phyloP scores from a whole-genome alignment of 306 rosid species.

The Sophora flavescens region DNA sequence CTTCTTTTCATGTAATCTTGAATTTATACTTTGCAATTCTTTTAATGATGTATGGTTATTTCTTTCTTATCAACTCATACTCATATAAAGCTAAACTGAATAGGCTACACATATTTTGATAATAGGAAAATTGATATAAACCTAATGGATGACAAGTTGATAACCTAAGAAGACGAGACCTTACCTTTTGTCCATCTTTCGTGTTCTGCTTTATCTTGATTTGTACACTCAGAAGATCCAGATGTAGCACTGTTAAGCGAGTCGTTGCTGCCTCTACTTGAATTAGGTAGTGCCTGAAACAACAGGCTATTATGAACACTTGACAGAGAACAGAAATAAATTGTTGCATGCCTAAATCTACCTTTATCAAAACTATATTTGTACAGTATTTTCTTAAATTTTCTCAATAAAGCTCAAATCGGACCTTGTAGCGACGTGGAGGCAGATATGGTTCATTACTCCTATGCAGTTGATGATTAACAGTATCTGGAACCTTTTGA shows the following conservation, averaged over 20 bases:
- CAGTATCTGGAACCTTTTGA: constrained; percentile 35
- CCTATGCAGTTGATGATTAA: constrained; percentile 47
- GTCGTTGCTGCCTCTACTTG: constrained; percentile 30
- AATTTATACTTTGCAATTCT: constrained; percentile 14
- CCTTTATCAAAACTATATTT: constrained; percentile 35
- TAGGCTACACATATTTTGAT: neutral
- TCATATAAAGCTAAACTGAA: constrained; percentile 32
- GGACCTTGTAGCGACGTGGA: constrained; percentile 55
- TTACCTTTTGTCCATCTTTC: constrained; percentile 40
- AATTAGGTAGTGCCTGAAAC: constrained; percentile 54
- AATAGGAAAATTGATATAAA: constrained; percentile 14
- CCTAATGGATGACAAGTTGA: neutral
- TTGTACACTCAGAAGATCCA: constrained; percentile 46
- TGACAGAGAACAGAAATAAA: neutral
- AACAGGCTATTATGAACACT: constrained; percentile 3
- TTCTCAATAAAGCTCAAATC: constrained; percentile 13
- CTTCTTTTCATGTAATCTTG: constrained; percentile 17
- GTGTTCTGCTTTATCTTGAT: constrained; percentile 38
- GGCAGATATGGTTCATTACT: constrained; percentile 63
- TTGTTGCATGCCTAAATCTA: constrained; percentile 27
- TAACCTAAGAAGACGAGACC: neutral
- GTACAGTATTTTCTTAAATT: neutral
- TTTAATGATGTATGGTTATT: neutral
- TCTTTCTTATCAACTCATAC: constrained; percentile 35
- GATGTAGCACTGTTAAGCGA: constrained; percentile 33